Percentiles rank a stretch among this genome's conserved stretches.
These are phyloP conservation scores for Euclidium syriacum DNA, from an alignment of 345 rosid genomes.

Conservation along the genomic window DNA sequence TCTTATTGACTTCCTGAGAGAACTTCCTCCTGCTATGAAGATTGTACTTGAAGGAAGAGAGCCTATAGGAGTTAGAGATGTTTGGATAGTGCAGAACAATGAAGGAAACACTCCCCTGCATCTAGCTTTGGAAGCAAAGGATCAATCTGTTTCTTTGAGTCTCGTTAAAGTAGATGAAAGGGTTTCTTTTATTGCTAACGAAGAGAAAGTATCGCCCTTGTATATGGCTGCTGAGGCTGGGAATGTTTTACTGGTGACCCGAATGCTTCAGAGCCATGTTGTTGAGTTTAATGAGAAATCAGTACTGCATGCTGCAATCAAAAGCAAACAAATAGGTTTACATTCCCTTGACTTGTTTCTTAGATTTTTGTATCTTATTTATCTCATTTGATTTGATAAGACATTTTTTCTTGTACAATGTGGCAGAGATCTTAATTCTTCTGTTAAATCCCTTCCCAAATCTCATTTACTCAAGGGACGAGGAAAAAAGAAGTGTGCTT, in stretches of 20 bases:
- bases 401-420: neutral
- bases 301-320: constrained; percentile 16
- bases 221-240: constrained; percentile 19
- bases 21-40: neutral
- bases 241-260: neutral
- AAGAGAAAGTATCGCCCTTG: neutral
- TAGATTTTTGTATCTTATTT: neutral
- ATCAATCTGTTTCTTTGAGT: neutral
- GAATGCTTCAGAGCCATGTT: neutral
- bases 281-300: constrained; percentile 7
- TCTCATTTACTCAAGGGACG: neutral
- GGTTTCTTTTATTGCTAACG: neutral
- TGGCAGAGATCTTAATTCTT: constrained; percentile 4
- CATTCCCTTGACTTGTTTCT: neutral
- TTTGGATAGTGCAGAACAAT: neutral
- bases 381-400: neutral
- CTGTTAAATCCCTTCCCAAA: neutral
- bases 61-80: neutral
- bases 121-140: neutral
- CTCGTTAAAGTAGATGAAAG: neutral
- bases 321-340: neutral
- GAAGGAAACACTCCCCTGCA: constrained; percentile 31
- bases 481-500: neutral
- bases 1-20: neutral
- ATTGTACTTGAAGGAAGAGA: neutral